Conservation (phyloP, 2,329 filamentous ascomycete genomes). For the Cladosporium sp. region DNA sequence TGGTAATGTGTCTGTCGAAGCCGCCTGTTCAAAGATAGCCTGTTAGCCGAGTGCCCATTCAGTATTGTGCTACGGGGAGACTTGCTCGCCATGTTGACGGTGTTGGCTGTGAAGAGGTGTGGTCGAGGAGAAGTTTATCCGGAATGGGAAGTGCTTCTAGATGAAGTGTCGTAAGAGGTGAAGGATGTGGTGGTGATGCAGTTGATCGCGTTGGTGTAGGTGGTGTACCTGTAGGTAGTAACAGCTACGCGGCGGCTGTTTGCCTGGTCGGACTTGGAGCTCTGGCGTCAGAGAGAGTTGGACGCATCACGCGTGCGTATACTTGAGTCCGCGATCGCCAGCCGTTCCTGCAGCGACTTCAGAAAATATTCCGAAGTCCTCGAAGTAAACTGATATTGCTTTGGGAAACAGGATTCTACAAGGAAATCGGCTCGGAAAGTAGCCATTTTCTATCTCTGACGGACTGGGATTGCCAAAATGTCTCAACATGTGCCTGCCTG, state of each 20-base stretch:
- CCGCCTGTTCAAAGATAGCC: slow-evolving; percentile 58
- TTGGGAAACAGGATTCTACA: not conserved
- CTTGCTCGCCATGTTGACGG: slow-evolving; percentile 19
- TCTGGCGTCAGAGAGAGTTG: slow-evolving; percentile 4
- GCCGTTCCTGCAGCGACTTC: slow-evolving; percentile 15
- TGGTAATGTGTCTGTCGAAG: slow-evolving; percentile 98
- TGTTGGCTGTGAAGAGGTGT: not conserved
- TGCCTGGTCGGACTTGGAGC: slow-evolving; percentile 7
- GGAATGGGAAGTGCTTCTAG: not conserved
- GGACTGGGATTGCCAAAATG: not conserved
- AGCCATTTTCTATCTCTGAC: not conserved
- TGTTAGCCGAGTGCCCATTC: not conserved
- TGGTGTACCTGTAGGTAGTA: not conserved
- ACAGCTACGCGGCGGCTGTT: slow-evolving; percentile 9
- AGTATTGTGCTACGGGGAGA: not conserved
- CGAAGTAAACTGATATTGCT: not conserved
- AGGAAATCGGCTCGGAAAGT: not conserved
- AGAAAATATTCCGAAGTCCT: slow-evolving; percentile 11
- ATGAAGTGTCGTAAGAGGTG: not conserved
- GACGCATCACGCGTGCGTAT: not conserved
- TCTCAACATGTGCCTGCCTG: slow-evolving; percentile 53
- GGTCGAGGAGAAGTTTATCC: not conserved
- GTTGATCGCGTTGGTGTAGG: slow-evolving; percentile 10
- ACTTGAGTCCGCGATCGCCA: not conserved
- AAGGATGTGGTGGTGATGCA: not conserved